phyloP scores from a whole-genome alignment of 306 rosid genomes.

The Rosa chinensis region DNA sequence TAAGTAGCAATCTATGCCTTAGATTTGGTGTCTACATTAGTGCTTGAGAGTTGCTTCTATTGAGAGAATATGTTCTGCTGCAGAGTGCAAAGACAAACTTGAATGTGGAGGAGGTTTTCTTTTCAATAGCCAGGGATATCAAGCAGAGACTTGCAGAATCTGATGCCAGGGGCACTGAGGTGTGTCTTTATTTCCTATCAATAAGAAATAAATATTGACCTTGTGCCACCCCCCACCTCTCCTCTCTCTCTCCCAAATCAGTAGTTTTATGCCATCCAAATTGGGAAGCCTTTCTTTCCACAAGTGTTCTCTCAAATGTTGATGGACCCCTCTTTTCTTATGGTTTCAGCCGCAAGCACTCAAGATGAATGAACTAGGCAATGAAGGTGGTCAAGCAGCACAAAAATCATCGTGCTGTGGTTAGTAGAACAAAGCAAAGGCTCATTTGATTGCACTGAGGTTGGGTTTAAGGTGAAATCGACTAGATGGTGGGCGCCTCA shows the following conservation, averaged over 20 bases:
- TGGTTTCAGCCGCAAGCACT: constrained; percentile 65
- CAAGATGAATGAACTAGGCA: constrained; percentile 61
- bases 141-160: constrained; percentile 83
- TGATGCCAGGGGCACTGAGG: constrained; percentile 64
- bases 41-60: constrained; percentile 22
- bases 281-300: constrained; percentile 13
- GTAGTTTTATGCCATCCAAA: constrained; percentile 1
- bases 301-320: constrained; percentile 15
- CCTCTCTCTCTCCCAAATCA: neutral
- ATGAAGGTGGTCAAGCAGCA: constrained; percentile 49
- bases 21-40: constrained; percentile 13
- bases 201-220: constrained; percentile 3
- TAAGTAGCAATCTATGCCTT: constrained; percentile 42
- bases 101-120: constrained; percentile 92
- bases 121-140: constrained; percentile 76
- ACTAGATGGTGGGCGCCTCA: constrained; percentile 32
- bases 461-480: constrained; percentile 32
- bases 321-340: constrained; percentile 14
- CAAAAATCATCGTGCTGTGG: constrained; percentile 75
- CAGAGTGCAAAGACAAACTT: constrained; percentile 91
- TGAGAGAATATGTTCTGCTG: constrained; percentile 26
- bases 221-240: neutral
- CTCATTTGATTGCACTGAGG: constrained; percentile 24
- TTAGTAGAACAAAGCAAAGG: constrained; percentile 24
- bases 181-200: constrained; percentile 11